phyloP scores from a whole-genome alignment of 192 early-diverging fungal species.

The Coemansia sp. region DNA sequence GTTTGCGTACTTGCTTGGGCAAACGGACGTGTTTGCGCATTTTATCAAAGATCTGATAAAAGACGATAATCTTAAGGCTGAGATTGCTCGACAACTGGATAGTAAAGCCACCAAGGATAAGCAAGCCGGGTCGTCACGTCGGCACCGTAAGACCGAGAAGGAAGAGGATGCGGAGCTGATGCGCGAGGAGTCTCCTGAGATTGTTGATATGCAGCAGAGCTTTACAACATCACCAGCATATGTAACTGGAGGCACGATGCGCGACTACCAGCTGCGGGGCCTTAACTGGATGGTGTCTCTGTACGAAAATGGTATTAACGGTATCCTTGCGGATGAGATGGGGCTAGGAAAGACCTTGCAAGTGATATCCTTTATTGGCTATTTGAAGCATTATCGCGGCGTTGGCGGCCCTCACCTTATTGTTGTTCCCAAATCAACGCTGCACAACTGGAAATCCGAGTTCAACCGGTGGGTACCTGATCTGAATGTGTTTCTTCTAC shows the following conservation, averaged over 20 bases:
- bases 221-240: conserved; percentile 92
- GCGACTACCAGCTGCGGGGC: conserved; percentile 96
- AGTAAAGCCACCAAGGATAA: conserved; percentile 37
- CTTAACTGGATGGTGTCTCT: conserved; percentile 98
- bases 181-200: conserved; percentile 66
- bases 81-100: conserved; percentile 45
- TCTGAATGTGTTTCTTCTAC: conserved; percentile 83
- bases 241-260: conserved; percentile 85
- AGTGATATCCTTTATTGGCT: conserved; percentile 95
- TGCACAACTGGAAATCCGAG: conserved; percentile 95
- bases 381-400: conserved; percentile 79
- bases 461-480: conserved; percentile 91
- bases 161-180: conserved; percentile 96
- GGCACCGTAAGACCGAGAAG: conserved; percentile 93
- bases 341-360: conserved; percentile 97
- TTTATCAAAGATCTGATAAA: conserved; percentile 64
- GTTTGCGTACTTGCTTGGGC: conserved; percentile 57
- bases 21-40: conserved; percentile 74
- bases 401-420: conserved; percentile 88
- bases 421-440: conserved; percentile 94
- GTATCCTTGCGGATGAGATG: conserved; percentile 99
- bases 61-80: conserved; percentile 57
- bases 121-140: conserved; percentile 56
- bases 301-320: conserved; percentile 97
- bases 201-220: conserved; percentile 58